Evolutionary conservation across 768 basidiomycete genomes (phyloP).

Genomic region (Leccinum disarticulatum): DNA sequence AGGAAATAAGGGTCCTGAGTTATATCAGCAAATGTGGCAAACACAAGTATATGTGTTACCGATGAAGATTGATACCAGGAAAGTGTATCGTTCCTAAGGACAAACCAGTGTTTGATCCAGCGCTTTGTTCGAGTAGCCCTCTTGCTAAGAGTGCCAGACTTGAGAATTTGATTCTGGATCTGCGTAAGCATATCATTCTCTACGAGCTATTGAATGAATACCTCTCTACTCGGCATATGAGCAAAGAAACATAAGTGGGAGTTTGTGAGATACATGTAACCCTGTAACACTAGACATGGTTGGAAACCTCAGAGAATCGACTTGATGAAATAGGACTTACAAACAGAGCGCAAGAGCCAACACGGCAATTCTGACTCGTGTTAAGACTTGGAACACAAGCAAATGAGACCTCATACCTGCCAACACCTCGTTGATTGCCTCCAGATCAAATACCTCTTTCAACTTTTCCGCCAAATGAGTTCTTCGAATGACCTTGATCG

Average conservation of each 20-base stretch:
- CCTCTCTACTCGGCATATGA: conserved; percentile 89
- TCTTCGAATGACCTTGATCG: conserved; percentile 67
- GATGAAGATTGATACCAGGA: conserved; percentile 97
- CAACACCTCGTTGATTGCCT: conserved; percentile 80
- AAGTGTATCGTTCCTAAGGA: conserved; percentile 91
- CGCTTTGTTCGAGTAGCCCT: conserved; percentile 86
- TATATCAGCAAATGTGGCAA: conserved; percentile 7
- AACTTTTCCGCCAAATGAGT: conserved; percentile 83
- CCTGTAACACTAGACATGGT: conserved; percentile 73
- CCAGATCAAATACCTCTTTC: conserved; percentile 81
- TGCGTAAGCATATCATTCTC: conserved; percentile 12
- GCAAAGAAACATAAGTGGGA: conserved; percentile 96
- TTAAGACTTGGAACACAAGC: conserved; percentile 4
- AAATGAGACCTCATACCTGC: conserved; percentile 52
- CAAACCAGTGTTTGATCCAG: conserved; percentile 95
- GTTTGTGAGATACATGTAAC: conserved; percentile 95
- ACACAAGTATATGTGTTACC: conserved; percentile 42
- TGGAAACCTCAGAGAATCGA: conserved; percentile 1
- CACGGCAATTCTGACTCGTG: conserved; percentile 77
- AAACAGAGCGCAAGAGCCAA: conserved; percentile 86
- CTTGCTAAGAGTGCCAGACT: conserved; percentile 88
- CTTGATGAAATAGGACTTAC: conserved; percentile 49
- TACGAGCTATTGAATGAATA: conserved; percentile 31
- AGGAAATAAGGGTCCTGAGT: conserved; percentile 95
- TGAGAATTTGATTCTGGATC: conserved; percentile 82